A percentile compares a stretch with the other conserved stretches of the same genome.
phyloP scores from a whole-genome alignment of 2,329 filamentous ascomycete genomes.

The Calonectria leucothoes region DNA sequence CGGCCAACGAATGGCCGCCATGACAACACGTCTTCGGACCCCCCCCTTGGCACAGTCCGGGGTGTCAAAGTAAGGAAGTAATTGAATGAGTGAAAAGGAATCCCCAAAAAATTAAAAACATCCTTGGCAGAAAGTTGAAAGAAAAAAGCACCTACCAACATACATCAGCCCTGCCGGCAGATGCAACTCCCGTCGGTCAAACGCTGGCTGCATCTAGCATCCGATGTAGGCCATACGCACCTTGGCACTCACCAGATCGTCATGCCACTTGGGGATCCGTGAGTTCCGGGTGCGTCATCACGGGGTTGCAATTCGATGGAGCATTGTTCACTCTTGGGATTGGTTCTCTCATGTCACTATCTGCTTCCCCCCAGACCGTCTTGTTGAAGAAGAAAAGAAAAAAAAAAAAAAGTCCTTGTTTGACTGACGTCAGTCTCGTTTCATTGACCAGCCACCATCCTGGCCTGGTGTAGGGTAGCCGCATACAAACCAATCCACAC shows the following conservation, averaged over 20 bases:
- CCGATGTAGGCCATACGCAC: neutral
- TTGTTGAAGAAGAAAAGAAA: neutral
- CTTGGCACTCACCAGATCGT: neutral
- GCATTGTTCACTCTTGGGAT: neutral
- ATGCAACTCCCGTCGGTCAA: neutral
- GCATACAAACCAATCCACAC: neutral
- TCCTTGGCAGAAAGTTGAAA: neutral
- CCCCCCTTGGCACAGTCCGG: neutral
- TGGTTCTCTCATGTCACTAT: neutral
- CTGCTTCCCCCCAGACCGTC: neutral
- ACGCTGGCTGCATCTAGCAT: neutral
- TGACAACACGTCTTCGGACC: neutral
- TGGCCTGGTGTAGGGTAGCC: neutral
- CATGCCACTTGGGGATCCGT: constrained; percentile 5
- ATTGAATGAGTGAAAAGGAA: neutral
- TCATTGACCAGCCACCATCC: neutral
- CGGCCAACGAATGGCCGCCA: neutral
- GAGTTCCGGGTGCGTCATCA: neutral
- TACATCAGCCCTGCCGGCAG: constrained; percentile 16
- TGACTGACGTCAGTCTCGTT: constrained; percentile 40
- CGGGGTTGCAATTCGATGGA: constrained; percentile 1
- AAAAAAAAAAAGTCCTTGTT: neutral
- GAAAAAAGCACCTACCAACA: too few species aligned
- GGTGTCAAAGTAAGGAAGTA: neutral
- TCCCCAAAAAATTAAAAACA: neutral